Base-by-base conservation (phyloP, 805 yeast species). In the Ogataea trehalophila region DNA sequence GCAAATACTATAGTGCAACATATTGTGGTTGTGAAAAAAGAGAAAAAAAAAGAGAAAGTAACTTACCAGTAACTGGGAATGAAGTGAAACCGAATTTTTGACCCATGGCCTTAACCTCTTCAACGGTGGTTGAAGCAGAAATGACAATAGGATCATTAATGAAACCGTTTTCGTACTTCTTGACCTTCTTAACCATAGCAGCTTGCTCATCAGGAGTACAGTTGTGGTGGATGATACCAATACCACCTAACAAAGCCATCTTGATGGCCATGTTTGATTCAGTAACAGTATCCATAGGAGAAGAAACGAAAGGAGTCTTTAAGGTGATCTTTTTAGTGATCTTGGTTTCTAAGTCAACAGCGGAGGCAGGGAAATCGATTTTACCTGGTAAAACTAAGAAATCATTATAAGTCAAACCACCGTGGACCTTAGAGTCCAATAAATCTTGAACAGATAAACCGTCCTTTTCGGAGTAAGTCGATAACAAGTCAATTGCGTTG, bases 231-330 rank as follows among this genome's bases (percentile, higher is more conserved):
- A 94, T 83, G 66, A 94, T 87, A 81, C 99, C 99, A 69, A 94
- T 89, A 73, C 99, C 99, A 70, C 99, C 99, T 61, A 91, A 80
- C 58, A 94, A 80, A 58, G 99, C 97, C 97, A 94, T 91, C 74
- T 90, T 83, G 61, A 94, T 92, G 56, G 99, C 99, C 99, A 94
- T 94, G 51, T 84, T 87, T 53, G 90, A 74, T 77, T 94, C 99
- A 49, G 99, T 94, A 57, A 94, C 99, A 43, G 99, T 94, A 74
- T 94, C 99, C 99, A 94, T 94, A 60, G 99, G 99, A 62, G 98
- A 89, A 18, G 98, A 92, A 51, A 94, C 92, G 58, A 94, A 89
- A 49, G 99, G 99, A 41, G 96, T 76, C 76, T 86, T 90, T 71
- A 94, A 77, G 47, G 94, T 71, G 76, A 94, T 94, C 65, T 85